These are phyloP conservation scores for Wallacemonas rigidus DNA, from an alignment of 208 protist species.

Conservation along the genomic window DNA sequence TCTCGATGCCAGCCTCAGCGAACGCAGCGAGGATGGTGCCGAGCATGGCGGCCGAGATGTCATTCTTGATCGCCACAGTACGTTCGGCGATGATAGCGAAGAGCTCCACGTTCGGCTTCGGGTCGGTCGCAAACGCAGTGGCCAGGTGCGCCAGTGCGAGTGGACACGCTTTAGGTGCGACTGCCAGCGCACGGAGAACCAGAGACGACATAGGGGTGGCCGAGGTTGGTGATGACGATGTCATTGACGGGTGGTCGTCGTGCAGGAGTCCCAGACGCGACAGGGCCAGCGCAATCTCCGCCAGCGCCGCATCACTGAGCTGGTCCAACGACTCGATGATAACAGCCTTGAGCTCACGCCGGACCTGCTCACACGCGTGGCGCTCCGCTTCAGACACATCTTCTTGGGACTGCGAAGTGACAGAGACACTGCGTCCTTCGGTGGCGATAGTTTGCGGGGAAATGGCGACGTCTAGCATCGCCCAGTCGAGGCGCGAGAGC, in stretches of 20 bases:
- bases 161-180: slow-evolving; percentile 54
- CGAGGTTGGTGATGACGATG: slow-evolving; percentile 28
- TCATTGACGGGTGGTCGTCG: neutral
- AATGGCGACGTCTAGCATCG: neutral
- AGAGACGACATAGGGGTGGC: slow-evolving; percentile 29
- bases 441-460: no score
- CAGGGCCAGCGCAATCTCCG: slow-evolving; percentile 73
- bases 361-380: neutral
- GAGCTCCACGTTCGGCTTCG: slow-evolving; percentile 56
- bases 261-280: slow-evolving; percentile 31
- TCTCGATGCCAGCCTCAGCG: slow-evolving; percentile 47
- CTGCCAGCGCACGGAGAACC: slow-evolving; percentile 43
- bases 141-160: slow-evolving; percentile 51
- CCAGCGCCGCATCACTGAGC: slow-evolving; percentile 44
- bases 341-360: slow-evolving; percentile 8
- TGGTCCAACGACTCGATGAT: slow-evolving; percentile 11
- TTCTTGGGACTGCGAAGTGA: no score
- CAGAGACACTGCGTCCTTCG: no score
- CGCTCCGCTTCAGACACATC: no score
- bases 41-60: slow-evolving; percentile 69
- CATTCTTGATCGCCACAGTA: slow-evolving; percentile 49
- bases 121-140: slow-evolving; percentile 51
- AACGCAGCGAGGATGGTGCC: slow-evolving; percentile 73
- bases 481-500: slow-evolving; percentile 29
- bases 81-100: slow-evolving; percentile 78